Percentiles rank a stretch among this genome's conserved stretches.
phyloP scores from a whole-genome alignment of 768 basidiomycete genomes.

The Suillus subluteus region DNA sequence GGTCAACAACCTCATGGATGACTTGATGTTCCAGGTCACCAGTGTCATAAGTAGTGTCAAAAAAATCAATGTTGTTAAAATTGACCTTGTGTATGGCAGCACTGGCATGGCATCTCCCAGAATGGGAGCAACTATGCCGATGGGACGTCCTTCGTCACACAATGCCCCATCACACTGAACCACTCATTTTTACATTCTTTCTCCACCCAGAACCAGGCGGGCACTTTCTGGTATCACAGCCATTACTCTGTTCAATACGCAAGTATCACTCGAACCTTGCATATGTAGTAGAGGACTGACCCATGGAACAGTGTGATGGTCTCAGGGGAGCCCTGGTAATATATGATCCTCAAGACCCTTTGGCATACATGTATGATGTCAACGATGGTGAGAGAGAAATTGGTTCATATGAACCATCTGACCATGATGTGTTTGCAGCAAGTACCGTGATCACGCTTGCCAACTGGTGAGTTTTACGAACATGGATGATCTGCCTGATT shows the following conservation, averaged over 20 bases:
- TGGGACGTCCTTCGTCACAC: conserved; percentile 41
- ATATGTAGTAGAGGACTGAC: not conserved
- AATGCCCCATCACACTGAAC: conserved; percentile 31
- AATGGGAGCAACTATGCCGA: conserved; percentile 46
- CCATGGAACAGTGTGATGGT: conserved; percentile 21
- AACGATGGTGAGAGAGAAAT: conserved; percentile 39
- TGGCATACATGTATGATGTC: conserved; percentile 42
- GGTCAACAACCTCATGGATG: conserved; percentile 46
- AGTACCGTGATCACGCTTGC: conserved; percentile 48
- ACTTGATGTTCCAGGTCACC: conserved; percentile 50
- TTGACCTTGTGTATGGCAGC: conserved; percentile 33
- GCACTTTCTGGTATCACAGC: conserved; percentile 41
- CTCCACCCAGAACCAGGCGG: conserved; percentile 24
- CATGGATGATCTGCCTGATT: not conserved
- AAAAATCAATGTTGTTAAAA: not conserved
- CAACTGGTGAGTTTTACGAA: conserved; percentile 32
- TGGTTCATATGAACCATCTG: not conserved
- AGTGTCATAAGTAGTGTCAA: conserved; percentile 44
- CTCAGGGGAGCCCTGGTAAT: conserved; percentile 38
- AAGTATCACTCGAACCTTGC: conserved; percentile 1
- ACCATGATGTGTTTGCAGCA: conserved; percentile 20
- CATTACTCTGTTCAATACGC: conserved; percentile 43
- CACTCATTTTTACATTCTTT: conserved; percentile 28
- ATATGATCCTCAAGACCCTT: conserved; percentile 47
- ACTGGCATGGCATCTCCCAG: conserved; percentile 60